Evolutionary conservation across 306 rosid genomes (phyloP).

Genomic region (Lagenaria siceraria): DNA sequence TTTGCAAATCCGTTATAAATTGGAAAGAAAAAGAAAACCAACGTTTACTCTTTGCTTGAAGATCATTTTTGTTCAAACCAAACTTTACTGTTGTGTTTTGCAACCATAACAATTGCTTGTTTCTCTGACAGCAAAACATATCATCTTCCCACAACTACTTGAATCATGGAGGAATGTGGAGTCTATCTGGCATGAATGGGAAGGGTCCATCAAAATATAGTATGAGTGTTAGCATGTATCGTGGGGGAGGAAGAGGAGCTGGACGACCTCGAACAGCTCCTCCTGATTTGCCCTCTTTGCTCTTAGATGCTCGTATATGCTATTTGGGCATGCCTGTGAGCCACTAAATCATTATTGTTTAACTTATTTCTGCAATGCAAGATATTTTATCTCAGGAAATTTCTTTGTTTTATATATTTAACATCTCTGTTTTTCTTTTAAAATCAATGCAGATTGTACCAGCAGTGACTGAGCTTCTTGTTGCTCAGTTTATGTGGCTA

Average conservation of each 20-base stretch:
- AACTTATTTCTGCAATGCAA: not conserved
- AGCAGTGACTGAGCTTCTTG: conserved; percentile 84
- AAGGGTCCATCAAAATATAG: conserved; percentile 45
- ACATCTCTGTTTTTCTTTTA: conserved; percentile 12
- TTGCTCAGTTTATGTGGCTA: conserved; percentile 91
- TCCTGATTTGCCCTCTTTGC: conserved; percentile 92
- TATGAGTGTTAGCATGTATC: conserved; percentile 82
- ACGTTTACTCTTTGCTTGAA: not conserved
- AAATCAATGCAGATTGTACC: conserved; percentile 69
- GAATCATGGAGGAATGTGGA: conserved; percentile 73
- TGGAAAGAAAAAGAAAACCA: not conserved
- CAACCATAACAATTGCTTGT: conserved; percentile 10
- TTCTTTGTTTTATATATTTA: not conserved
- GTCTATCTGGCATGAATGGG: conserved; percentile 35
- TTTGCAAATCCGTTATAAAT: not conserved
- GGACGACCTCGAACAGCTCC: conserved; percentile 78
- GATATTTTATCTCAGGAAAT: not conserved
- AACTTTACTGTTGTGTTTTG: not conserved
- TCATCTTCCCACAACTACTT: conserved; percentile 64
- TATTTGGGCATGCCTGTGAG: conserved; percentile 96
- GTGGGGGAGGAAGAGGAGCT: conserved; percentile 64
- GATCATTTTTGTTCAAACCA: not conserved
- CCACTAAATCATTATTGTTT: conserved; percentile 10
- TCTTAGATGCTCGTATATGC: conserved; percentile 75
- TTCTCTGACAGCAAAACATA: conserved; percentile 53